Percentiles rank a stretch among this genome's conserved stretches.
These are phyloP conservation scores for Begonia peltatifolia DNA, from an alignment of 306 rosid genomes.

Conservation along the genomic window DNA sequence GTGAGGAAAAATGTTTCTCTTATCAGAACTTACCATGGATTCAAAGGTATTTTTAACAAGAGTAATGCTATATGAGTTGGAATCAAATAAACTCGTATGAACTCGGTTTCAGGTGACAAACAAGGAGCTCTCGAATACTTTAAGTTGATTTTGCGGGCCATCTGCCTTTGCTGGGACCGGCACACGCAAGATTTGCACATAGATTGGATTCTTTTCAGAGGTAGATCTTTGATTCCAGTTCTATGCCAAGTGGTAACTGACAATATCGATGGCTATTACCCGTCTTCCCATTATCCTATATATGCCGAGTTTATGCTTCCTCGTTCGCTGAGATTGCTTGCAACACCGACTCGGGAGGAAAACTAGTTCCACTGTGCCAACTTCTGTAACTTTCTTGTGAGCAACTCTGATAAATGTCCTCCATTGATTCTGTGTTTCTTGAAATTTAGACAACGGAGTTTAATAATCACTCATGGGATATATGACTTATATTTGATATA, in stretches of 20 bases:
- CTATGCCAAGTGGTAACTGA: constrained; percentile 82
- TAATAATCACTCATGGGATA: no score
- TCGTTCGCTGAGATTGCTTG: constrained; percentile 68
- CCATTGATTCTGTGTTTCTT: no score
- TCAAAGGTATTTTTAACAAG: constrained; percentile 46
- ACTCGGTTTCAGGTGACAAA: constrained; percentile 55
- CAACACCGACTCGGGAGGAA: constrained; percentile 39
- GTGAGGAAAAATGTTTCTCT: constrained; percentile 76
- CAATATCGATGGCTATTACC: constrained; percentile 71
- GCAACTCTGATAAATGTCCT: no score
- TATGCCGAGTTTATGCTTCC: constrained; percentile 93
- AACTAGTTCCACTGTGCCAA: constrained; percentile 12
- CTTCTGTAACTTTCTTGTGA: not conserved
- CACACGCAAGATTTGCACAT: constrained; percentile 94
- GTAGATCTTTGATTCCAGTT: constrained; percentile 86
- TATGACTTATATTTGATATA: no score
- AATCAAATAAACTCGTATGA: no score
- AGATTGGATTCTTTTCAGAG: constrained; percentile 98
- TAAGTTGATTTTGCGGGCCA: constrained; percentile 83
- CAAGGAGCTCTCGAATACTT: constrained; percentile 87
- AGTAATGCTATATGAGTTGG: no score
- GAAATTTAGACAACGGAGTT: no score
- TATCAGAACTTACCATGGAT: constrained; percentile 89
- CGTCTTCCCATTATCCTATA: constrained; percentile 88
- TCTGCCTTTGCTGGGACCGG: constrained; percentile 99